A percentile compares a stretch with the other conserved stretches of the same genome.
phyloP scores from a whole-genome alignment of 495 filamentous ascomycete species.

The Daldinia childiae region DNA sequence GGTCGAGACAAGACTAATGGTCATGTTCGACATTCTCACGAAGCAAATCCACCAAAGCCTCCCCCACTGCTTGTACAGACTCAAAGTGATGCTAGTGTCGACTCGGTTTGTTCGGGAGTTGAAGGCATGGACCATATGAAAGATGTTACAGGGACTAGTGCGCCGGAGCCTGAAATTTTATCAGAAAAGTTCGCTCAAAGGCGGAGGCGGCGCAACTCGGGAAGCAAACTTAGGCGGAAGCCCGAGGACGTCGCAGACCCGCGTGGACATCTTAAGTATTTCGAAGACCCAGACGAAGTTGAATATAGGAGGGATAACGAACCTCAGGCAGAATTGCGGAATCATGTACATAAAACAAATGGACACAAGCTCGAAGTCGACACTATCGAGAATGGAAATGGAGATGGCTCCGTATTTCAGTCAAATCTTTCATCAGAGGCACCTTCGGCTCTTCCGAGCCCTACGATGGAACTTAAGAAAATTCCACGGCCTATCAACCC shows the following conservation, averaged over 20 bases:
- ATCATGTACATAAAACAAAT: constrained; percentile 4
- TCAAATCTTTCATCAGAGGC: constrained; percentile 42
- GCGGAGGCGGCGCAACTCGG: constrained; percentile 77
- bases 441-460: constrained; percentile 41
- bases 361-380: constrained; percentile 1
- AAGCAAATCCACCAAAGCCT: constrained; percentile 15
- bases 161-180: constrained; percentile 62
- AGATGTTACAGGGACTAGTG: constrained; percentile 64
- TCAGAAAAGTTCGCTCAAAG: constrained; percentile 48
- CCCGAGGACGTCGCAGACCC: constrained; percentile 70
- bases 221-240: constrained; percentile 76
- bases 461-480: constrained; percentile 47
- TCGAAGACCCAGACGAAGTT: constrained; percentile 77
- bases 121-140: constrained; percentile 45
- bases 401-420: constrained; percentile 12
- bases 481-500: constrained; percentile 69
- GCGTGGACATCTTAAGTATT: constrained; percentile 79
- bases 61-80: constrained; percentile 39
- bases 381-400: constrained; percentile 9
- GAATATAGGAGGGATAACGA: constrained; percentile 83
- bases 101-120: constrained; percentile 13
- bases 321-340: constrained; percentile 68
- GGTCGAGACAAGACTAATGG: constrained; percentile 15
- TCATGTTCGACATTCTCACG: constrained; percentile 4
- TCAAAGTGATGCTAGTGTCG: constrained; percentile 47